Conservation (phyloP, 176 grass and related monocot genomes). For the Eremochloa ophiuroides region DNA sequence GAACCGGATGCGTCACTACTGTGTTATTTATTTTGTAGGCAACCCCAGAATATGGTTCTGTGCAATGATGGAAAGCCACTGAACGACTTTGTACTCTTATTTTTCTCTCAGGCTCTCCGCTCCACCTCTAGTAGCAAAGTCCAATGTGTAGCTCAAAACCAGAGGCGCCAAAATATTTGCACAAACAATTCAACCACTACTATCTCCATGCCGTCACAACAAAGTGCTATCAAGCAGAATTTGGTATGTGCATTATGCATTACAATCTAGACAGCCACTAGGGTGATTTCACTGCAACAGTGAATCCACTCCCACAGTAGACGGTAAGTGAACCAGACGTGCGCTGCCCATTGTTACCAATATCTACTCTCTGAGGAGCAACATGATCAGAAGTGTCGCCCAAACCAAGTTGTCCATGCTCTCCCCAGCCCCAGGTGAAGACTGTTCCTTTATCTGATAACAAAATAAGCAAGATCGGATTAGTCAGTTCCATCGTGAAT, state of each 20-base stretch:
- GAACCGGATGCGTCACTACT: slow-evolving; percentile 21
- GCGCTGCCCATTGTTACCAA: neutral
- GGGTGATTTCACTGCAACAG: slow-evolving; percentile 28
- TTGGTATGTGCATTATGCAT: neutral
- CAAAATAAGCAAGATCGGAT: neutral
- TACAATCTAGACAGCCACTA: slow-evolving; percentile 13
- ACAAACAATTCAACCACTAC: neutral
- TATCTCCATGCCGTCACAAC: neutral
- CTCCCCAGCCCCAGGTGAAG: slow-evolving; percentile 96
- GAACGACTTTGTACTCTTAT: neutral
- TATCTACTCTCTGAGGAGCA: slow-evolving; percentile 50
- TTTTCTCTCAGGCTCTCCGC: neutral
- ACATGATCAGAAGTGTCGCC: slow-evolving; percentile 56
- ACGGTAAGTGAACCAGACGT: slow-evolving; percentile 8
- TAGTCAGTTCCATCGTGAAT: neutral
- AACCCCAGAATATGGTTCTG: slow-evolving; percentile 28
- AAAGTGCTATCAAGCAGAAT: neutral
- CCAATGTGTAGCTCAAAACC: slow-evolving; percentile 7
- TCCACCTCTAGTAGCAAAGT: neutral
- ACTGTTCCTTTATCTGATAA: slow-evolving; percentile 50
- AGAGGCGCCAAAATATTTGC: neutral
- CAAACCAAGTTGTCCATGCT: slow-evolving; percentile 91
- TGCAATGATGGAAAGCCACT: neutral
- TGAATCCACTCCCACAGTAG: slow-evolving; percentile 89
- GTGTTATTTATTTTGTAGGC: neutral